Base-by-base conservation (phyloP, 2,329 filamentous ascomycete genomes). In the Exophiala lecanii-corni region DNA sequence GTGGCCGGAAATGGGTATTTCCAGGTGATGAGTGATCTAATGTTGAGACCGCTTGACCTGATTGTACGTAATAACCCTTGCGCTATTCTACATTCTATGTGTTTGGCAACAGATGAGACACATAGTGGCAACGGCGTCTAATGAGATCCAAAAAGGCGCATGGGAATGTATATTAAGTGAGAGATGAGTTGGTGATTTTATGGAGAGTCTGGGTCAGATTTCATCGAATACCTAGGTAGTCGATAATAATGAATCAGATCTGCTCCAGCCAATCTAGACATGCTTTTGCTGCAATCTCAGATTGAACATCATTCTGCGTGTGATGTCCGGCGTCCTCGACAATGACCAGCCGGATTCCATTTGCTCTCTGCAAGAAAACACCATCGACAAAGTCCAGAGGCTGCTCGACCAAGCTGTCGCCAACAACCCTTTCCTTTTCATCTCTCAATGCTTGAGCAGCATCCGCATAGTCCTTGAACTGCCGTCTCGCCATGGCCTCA, bases 261-360 rank as follows among this genome's bases (percentile, higher is more conserved):
- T 35, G 33, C 19, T 35, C 4, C 4, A 35, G 6, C 33, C 33
- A 35, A 7, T 19, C 54, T 15, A 69, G 51, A 19, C 76, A 41
- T 49, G 69, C 72, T 39, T 59, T 55, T 1, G 70, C 72, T 0
- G 72, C 73, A 2, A 63, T 55, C 40, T 73, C 60, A 70, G 71
- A 75, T 28, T 63, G 62, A 10, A 67, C 56, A 51, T 77, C 72
- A 41, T 77, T 75, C 54, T 76, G 72, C 33, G 76, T 46, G 57
- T 78, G 74, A 55, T 78, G 73, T 2, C 68, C 73, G 3, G 71
- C 62, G 2, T 64, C 66, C 2, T 64, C 59, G 1, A 75, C 67
- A 33, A 69, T 57, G n/a, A 53, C 62, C 36, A 71, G 57, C 31
- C 58, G 55, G 9, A 76, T 68, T 1, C 67, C 69, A 5, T 23